phyloP scores from a whole-genome alignment of 257 asterid genomes.

The Ligustrum vulgare region DNA sequence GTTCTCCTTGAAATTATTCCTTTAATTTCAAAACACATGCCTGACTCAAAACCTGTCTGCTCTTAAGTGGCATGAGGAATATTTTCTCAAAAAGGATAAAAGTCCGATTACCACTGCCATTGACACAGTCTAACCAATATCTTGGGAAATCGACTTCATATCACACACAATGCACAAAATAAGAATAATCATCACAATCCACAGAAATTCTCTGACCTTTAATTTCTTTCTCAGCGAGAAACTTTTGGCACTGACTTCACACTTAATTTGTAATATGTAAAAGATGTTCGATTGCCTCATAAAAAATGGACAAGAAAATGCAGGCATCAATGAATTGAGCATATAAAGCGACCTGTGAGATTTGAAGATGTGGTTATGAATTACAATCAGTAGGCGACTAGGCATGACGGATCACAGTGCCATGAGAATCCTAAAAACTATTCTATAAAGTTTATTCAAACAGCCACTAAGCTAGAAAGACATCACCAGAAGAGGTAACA shows the following conservation, averaged over 20 bases:
- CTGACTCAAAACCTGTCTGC: no score
- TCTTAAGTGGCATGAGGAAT: no score
- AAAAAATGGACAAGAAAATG: not conserved
- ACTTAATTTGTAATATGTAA: not conserved
- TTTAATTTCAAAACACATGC: no score
- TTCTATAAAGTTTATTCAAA: not conserved
- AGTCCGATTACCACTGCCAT: no score
- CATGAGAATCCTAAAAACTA: not conserved
- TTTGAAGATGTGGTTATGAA: not conserved
- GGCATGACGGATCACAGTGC: not conserved
- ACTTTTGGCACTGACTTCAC: not conserved
- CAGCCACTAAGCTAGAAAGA: not conserved
- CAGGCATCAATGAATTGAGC: not conserved
- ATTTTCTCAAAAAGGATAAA: no score
- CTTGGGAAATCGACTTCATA: no score
- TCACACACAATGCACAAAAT: no score
- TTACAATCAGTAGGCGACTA: not conserved
- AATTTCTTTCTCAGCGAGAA: not conserved
- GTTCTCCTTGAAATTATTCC: no score
- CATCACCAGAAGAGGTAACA: slow-evolving; percentile 23
- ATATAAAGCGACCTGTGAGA: not conserved
- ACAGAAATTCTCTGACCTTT: no score
- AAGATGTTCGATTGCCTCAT: not conserved
- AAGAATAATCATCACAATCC: no score
- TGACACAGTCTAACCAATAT: no score